Base-by-base conservation (phyloP, 768 basidiomycete species). In the Mycena filopes region DNA sequence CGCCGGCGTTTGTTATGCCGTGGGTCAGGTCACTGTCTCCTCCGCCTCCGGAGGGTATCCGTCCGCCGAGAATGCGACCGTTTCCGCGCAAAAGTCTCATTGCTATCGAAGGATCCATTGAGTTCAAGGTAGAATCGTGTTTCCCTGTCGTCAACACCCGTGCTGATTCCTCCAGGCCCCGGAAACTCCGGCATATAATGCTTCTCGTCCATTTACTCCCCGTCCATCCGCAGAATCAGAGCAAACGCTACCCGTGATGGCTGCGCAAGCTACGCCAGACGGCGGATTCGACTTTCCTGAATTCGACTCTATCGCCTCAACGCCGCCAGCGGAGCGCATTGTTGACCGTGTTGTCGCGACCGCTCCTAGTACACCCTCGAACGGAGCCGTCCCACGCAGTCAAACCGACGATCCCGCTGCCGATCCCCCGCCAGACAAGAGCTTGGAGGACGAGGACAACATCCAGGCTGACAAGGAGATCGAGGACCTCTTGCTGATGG, bases 51-150 rank as follows among this genome's bases (percentile, higher is more conserved):
- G 60, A 38, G n/a, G 68, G 68, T 4, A 66, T 66, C 2, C 64
- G 65, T 18, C 68, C 68, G 9, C 68, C 68, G 31, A 13, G 68
- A 29, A 69, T 69, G 68, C 46, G 68, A 13, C 60, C 64, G 6
- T 49, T 57, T 25, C 36, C 47, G 23, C 62, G 68, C 29, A 58
- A 57, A 60, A 66, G 68, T 47, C 60, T 66, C 26, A 38, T 40
- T 11, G 25, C 51, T 26, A 49, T 36, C 46, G 47, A 41, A 56
- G 48, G 33, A 12, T 55, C 67, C 21, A 16, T 63, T 36, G 60
- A 63, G 50, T 43, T 59, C 46, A 58, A 58, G n/a, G n/a, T n/a
- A n/a, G n/a, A 38, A n/a, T 21, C 53, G 10, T 49, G n/a, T 58
- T n/a, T 42, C 53, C 12, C 18, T 33, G 6, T 12, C 20, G 33